Percentiles rank a stretch among this genome's conserved stretches.
Conservation (phyloP, 2,329 filamentous ascomycete species). For the Trichophyton schoenleinii region DNA sequence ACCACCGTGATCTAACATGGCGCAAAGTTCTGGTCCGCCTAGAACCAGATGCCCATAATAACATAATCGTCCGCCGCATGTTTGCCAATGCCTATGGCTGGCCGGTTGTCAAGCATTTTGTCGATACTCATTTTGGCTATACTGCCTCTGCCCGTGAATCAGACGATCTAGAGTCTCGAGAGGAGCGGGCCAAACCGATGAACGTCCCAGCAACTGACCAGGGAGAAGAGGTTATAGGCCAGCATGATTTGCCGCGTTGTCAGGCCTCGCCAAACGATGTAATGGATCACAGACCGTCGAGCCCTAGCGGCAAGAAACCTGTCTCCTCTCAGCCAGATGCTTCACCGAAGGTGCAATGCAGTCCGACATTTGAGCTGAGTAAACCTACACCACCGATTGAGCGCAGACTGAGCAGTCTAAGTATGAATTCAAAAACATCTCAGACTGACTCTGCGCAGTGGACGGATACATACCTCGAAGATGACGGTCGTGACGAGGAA, state of each 20-base stretch:
- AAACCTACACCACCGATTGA: neutral
- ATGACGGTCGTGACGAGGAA: conserved; percentile 8
- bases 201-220: conserved; percentile 45
- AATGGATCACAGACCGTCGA: neutral
- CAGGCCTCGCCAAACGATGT: conserved; percentile 1
- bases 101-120: conserved; percentile 90
- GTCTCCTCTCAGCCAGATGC: neutral
- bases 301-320: neutral
- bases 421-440: conserved; percentile 10
- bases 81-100: conserved; percentile 96
- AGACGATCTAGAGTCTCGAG: conserved; percentile 54
- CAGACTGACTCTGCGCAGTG: conserved; percentile 12
- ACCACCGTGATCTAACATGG: conserved; percentile 86
- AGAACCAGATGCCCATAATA: conserved; percentile 96
- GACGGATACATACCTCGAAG: conserved; percentile 15
- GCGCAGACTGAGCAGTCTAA: neutral
- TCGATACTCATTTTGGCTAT: conserved; percentile 86
- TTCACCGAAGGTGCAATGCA: neutral
- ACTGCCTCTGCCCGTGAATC: conserved; percentile 51
- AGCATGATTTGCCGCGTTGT: conserved; percentile 27
- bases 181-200: conserved; percentile 55
- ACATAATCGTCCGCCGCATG: conserved; percentile 90
- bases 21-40: conserved; percentile 91
- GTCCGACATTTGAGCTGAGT: neutral
- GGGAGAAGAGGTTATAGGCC: conserved; percentile 51